These are phyloP conservation scores for Blastocystis sp. DNA, from an alignment of 352 stramenopile genomes.

Conservation along the genomic window DNA sequence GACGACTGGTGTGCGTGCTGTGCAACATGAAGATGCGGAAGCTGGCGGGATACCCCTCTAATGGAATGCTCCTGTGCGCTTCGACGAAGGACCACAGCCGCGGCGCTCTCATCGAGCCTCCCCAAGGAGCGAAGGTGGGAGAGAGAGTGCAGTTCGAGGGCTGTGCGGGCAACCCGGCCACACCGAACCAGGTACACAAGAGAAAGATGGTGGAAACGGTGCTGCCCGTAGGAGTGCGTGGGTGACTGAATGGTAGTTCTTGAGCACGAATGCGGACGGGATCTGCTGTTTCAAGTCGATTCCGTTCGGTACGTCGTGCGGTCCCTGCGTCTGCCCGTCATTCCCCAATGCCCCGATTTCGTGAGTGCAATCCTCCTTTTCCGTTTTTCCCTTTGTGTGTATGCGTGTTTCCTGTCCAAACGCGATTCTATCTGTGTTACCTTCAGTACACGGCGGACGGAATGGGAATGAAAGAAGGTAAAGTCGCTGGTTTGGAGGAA, in stretches of 20 bases:
- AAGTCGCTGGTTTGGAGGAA: neutral
- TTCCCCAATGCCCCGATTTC: slow-evolving; percentile 37
- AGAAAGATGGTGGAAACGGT: slow-evolving; percentile 63
- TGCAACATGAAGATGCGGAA: slow-evolving; percentile 86
- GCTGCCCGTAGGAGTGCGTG: neutral
- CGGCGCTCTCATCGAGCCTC: slow-evolving; percentile 81
- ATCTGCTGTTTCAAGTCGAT: slow-evolving; percentile 61
- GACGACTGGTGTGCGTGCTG: slow-evolving; percentile 80
- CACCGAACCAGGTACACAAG: slow-evolving; percentile 67
- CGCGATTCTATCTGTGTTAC: too few relatives aligned
- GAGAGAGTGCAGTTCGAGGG: slow-evolving; percentile 70
- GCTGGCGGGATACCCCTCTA: slow-evolving; percentile 84
- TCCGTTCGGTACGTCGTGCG: slow-evolving; percentile 40
- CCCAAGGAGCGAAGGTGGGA: slow-evolving; percentile 75
- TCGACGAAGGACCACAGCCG: slow-evolving; percentile 74
- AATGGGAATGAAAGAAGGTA: neutral
- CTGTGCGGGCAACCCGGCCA: slow-evolving; percentile 34
- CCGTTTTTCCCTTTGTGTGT: neutral
- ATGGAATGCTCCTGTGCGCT: slow-evolving; percentile 86
- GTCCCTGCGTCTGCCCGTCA: neutral
- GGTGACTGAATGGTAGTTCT: slow-evolving; percentile 14
- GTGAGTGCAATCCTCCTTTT: neutral
- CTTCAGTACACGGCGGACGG: too few relatives aligned
- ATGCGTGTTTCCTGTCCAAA: too few relatives aligned
- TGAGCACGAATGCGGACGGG: slow-evolving; percentile 10